phyloP scores from a whole-genome alignment of 2,329 filamentous ascomycete species.

The Pseudocercospora crystallina region DNA sequence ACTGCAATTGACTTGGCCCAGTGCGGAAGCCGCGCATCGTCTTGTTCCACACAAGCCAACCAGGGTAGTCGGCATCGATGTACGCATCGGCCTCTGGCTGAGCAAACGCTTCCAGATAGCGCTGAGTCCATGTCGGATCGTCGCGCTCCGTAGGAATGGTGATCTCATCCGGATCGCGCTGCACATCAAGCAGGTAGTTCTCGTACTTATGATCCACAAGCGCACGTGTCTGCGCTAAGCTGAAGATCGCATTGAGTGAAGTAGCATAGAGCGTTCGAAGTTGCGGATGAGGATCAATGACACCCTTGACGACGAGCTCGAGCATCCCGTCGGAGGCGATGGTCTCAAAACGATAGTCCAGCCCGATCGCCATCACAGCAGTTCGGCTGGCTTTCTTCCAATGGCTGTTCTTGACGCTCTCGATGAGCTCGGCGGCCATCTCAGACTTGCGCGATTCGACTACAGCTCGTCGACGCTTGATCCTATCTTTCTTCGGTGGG shows the following conservation, averaged over 20 bases:
- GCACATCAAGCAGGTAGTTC: constrained; percentile 79
- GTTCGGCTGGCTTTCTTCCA: constrained; percentile 96
- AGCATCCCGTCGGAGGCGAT: constrained; percentile 80
- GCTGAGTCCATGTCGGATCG: constrained; percentile 74
- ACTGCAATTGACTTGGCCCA: constrained; percentile 68
- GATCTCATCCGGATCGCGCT: constrained; percentile 74
- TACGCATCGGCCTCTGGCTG: constrained; percentile 80
- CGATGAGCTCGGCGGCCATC: constrained; percentile 77
- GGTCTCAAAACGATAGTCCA: constrained; percentile 87
- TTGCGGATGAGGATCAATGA: constrained; percentile 87
- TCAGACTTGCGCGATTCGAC: constrained; percentile 83
- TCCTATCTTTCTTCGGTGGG: constrained; percentile 67
- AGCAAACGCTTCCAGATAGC: constrained; percentile 76
- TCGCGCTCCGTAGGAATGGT: constrained; percentile 70
- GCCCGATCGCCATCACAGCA: constrained; percentile 83
- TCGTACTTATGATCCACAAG: constrained; percentile 83
- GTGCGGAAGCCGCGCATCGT: constrained; percentile 77
- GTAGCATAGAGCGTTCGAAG: constrained; percentile 78
- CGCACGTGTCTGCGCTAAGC: constrained; percentile 82
- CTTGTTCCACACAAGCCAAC: constrained; percentile 95
- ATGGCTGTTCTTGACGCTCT: constrained; percentile 74
- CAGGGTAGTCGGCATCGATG: constrained; percentile 86
- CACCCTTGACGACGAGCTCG: constrained; percentile 75
- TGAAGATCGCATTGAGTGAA: constrained; percentile 73
- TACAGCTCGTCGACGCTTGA: constrained; percentile 69